Base-by-base conservation (phyloP, 768 basidiomycete species). In the Boletus rubropictus region DNA sequence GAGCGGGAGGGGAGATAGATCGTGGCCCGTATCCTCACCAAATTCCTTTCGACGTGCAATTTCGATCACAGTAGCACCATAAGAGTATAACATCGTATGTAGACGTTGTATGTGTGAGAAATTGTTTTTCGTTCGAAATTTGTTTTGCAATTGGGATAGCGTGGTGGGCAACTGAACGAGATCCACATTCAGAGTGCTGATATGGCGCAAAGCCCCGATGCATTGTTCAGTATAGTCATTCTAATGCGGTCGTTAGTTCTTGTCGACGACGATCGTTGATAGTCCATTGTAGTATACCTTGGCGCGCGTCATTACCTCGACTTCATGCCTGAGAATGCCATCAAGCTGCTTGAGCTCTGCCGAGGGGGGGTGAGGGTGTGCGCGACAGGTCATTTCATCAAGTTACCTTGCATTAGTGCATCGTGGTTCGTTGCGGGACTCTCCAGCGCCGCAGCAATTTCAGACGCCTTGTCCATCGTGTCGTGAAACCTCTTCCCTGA, bases 21-120 rank as follows among this genome's bases (percentile, higher is more conserved):
- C 20, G n/a, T 12, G 15, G 33, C 24, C 22, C 42, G 45, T 7
- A 27, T 45, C 65, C 82, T 64, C 51, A 86, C 90, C 75, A 64
- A 95, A 96, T 61, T 95, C 90, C 56, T 89, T 89, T 45, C 95
- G 74, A 48, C 95, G 75, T 2, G 94, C 88, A 25, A 97, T 82
- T 66, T 98, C 95, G 15, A 93, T 77, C 8, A 96, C 77, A 0
- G 92, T 91, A 1, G 89, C 88, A 0, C 89, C 87, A 64, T 98
- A 98, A 0, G 89, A 91, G 59, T 91, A 93, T 1, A 94, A 65
- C 80, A 97, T 88, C 46, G 78, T 83, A 61, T 95, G 92, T 35
- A 97, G 70, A 15, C 95, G 77, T 41, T 86, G 80, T 12, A 98
- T 86, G 65, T 98, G 92, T n/a, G 85, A 76, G 61, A 97, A 97